phyloP scores from a whole-genome alignment of 2,329 filamentous ascomycete species.

The Pseudogymnoascus sp. region DNA sequence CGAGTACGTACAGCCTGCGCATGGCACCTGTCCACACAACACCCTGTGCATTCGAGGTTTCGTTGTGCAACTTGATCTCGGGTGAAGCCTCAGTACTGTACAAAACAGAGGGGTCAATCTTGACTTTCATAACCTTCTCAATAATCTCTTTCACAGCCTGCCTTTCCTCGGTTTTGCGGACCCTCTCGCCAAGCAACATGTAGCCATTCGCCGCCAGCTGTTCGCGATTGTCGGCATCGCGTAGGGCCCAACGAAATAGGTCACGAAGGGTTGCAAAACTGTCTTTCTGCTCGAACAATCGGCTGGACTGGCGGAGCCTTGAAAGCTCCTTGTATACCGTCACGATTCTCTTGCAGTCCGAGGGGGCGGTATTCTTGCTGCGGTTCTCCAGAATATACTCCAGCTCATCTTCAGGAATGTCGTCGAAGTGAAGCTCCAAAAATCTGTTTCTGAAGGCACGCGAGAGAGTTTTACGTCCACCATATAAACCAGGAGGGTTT shows the following conservation, averaged over 20 bases:
- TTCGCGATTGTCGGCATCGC: slow-evolving; percentile 75
- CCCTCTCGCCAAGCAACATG: slow-evolving; percentile 91
- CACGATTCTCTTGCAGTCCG: slow-evolving; percentile 86
- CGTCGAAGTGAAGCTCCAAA: slow-evolving; percentile 92
- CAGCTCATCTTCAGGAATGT: slow-evolving; percentile 91
- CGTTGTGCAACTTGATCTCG: slow-evolving; percentile 42
- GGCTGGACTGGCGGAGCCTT: slow-evolving; percentile 75
- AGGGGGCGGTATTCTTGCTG: slow-evolving; percentile 77
- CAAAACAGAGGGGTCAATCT: slow-evolving; percentile 63
- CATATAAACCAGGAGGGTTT: slow-evolving; percentile 91
- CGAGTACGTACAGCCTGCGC: slow-evolving; percentile 81
- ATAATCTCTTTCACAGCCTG: slow-evolving; percentile 78
- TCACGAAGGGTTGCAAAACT: slow-evolving; percentile 95
- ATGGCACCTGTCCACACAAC: slow-evolving; percentile 96
- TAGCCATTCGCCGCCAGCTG: slow-evolving; percentile 88
- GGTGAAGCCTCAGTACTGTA: slow-evolving; percentile 57
- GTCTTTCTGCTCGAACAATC: slow-evolving; percentile 93
- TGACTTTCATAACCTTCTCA: slow-evolving; percentile 81
- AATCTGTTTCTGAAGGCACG: slow-evolving; percentile 95
- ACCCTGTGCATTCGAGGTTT: slow-evolving; percentile 44
- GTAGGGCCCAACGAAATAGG: slow-evolving; percentile 87
- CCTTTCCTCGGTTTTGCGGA: slow-evolving; percentile 83
- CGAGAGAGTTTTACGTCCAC: slow-evolving; percentile 85
- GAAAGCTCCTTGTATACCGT: slow-evolving; percentile 91
- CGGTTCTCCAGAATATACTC: slow-evolving; percentile 84